phyloP scores from a whole-genome alignment of 2,329 filamentous ascomycete genomes.

The Chalara sp. region DNA sequence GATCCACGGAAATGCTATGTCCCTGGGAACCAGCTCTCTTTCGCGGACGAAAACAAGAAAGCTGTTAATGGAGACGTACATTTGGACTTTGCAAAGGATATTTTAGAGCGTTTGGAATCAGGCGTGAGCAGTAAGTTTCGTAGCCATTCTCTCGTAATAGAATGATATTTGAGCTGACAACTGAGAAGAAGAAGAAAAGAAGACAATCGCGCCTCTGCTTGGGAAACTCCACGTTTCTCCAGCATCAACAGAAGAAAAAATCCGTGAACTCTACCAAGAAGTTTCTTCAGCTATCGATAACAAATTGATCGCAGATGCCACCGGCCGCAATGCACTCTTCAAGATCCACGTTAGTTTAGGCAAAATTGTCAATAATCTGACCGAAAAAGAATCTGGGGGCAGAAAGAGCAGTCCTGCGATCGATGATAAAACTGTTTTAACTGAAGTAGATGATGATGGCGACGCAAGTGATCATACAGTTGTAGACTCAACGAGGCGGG shows the following conservation, averaged over 20 bases:
- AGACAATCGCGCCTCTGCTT: constrained; percentile 68
- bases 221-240: constrained; percentile 77
- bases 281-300: constrained; percentile 57
- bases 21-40: constrained; percentile 35
- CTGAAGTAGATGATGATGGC: constrained; percentile 4
- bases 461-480: background rate
- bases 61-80: constrained; percentile 72
- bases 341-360: constrained; percentile 62
- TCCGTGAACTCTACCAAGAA: constrained; percentile 50
- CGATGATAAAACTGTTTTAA: constrained; percentile 11
- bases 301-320: constrained; percentile 51
- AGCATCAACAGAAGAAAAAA: constrained; percentile 51
- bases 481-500: background rate
- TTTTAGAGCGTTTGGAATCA: constrained; percentile 67
- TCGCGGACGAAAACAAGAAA: constrained; percentile 50
- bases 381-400: constrained; percentile 32
- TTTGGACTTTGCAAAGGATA: constrained; percentile 67
- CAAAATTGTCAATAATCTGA: constrained; percentile 58
- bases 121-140: constrained; percentile 53
- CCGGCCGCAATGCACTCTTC: constrained; percentile 56
- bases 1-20: constrained; percentile 75
- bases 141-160: background rate
- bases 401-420: constrained; percentile 30
- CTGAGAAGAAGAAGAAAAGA: constrained; percentile 72
- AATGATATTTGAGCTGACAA: background rate